Evolutionary conservation across 2,329 filamentous ascomycete species (phyloP), one percentile per base, ranked within the genome.

Genomic region (Apiospora malaysiana): DNA sequence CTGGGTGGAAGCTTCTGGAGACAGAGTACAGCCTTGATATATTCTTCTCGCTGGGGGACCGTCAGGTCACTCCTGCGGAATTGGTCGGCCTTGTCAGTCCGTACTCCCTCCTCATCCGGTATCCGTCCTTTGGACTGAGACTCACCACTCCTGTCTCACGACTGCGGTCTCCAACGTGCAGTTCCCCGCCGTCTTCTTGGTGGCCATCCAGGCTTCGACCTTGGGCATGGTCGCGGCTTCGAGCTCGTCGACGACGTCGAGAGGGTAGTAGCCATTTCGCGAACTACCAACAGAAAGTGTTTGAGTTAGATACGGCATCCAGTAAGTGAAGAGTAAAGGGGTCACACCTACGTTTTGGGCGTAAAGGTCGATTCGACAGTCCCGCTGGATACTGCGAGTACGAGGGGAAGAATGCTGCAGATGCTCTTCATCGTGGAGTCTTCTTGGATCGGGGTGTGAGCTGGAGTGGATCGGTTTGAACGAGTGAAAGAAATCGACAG

Each of bases 111-210:
- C 12, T n/a, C 18, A 8, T n/a, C 3, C 1, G 0, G 23, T 68
- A 25, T 49, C 18, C 18, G 25, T 18, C 5, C 14, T n/a, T 1
- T 37, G 49, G 40, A 10, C 8, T 12, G 46, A 70, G 3, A 74
- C 77, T 25, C 14, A 79, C 78, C 78, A 79, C 72, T 79, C 78
- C 63, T 72, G 72, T n/a, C 77, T 72, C n/a, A 77, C 73, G 21
- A 69, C 72, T 10, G 76, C 77, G 25, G 72, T 79, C 43, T 78
- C 77, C 10, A 79, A 70, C 10, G 78, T 79, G 37, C 78, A 79
- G 68, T 75, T 75, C 32, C 76, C 70, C 2, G 73, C 67, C 10
- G 75, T 65, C 51, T 75, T 73, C 71, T 77, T 78, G 70, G 73
- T 72, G 1, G 71, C 65, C 71, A 79, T 23, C 66, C 71, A 79